phyloP scores from a whole-genome alignment of 2,329 filamentous ascomycete species.

The Penicillium paneum region DNA sequence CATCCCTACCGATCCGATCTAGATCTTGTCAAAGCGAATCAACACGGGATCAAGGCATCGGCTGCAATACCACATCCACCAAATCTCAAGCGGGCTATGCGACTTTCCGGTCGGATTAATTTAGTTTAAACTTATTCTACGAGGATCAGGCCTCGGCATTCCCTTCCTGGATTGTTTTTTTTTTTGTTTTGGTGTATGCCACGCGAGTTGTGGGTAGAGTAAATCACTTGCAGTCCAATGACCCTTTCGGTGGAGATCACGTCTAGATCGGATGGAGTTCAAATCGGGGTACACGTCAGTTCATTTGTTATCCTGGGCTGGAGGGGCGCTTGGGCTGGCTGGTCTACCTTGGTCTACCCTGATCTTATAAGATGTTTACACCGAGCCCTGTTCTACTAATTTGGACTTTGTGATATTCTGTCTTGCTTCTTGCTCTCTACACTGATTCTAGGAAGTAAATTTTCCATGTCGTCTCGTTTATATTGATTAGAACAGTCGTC shows the following conservation, averaged over 20 bases:
- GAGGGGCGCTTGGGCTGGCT: not conserved
- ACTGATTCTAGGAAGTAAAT: not conserved
- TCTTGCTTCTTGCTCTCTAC: not conserved
- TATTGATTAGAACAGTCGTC: not conserved
- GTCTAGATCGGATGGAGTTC: conserved; percentile 10
- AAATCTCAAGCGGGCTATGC: not conserved
- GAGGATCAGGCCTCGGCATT: not conserved
- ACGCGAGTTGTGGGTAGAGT: conserved; percentile 7
- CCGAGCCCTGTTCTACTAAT: not conserved
- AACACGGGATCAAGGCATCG: conserved; percentile 4
- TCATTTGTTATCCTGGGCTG: conserved; percentile 1
- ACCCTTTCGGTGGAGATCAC: conserved; percentile 4
- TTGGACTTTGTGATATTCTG: not conserved
- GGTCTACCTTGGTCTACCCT: not conserved
- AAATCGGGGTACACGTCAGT: conserved; percentile 4
- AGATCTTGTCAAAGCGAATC: conserved; percentile 11
- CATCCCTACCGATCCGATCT: conserved; percentile 20
- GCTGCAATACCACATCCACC: conserved; percentile 6
- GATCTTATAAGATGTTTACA: conserved; percentile 5
- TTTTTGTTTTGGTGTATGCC: not conserved
- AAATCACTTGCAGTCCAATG: not conserved
- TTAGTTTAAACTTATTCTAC: conserved; percentile 13
- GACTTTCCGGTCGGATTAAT: conserved; percentile 2
- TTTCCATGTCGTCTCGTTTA: not conserved
- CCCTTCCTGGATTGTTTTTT: not conserved